Percentiles rank a stretch among this genome's conserved stretches.
Conservation (phyloP, 2,329 filamentous ascomycete genomes). For the Coniochaeta sp. region DNA sequence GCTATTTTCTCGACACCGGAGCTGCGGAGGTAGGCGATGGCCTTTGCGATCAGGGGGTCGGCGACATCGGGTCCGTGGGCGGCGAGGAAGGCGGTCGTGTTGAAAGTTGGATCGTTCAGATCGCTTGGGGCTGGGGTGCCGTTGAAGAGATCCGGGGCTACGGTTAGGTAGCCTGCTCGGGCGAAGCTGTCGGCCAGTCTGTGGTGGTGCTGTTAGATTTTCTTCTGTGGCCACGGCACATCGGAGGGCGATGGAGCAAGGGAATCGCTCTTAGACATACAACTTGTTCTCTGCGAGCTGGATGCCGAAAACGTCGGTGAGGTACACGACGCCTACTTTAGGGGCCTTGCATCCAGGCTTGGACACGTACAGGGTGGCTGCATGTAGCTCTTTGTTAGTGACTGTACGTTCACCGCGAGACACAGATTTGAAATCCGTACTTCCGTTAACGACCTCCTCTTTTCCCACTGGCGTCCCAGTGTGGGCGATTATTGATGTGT, state of each 20-base stretch:
- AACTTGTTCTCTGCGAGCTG: constrained; percentile 17
- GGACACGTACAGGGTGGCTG: neutral
- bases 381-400: neutral
- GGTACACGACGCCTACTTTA: constrained; percentile 14
- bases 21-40: constrained; percentile 37
- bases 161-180: constrained; percentile 55
- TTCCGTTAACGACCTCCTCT: neutral
- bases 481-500: constrained; percentile 1
- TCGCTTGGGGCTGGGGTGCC: constrained; percentile 42
- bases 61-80: constrained; percentile 30
- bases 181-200: constrained; percentile 58
- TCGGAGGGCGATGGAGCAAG: neutral
- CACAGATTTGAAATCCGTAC: neutral
- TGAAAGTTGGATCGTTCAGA: constrained; percentile 28
- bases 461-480: neutral
- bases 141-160: constrained; percentile 60
- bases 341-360: neutral
- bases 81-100: constrained; percentile 30
- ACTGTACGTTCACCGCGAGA: neutral
- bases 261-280: constrained; percentile 7
- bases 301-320: constrained; percentile 21
- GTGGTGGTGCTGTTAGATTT: neutral
- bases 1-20: constrained; percentile 45
- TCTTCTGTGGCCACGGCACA: neutral
- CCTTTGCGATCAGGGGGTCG: constrained; percentile 37